These are phyloP conservation scores for Castanospermum australe DNA, from an alignment of 306 rosid genomes.

Conservation along the genomic window DNA sequence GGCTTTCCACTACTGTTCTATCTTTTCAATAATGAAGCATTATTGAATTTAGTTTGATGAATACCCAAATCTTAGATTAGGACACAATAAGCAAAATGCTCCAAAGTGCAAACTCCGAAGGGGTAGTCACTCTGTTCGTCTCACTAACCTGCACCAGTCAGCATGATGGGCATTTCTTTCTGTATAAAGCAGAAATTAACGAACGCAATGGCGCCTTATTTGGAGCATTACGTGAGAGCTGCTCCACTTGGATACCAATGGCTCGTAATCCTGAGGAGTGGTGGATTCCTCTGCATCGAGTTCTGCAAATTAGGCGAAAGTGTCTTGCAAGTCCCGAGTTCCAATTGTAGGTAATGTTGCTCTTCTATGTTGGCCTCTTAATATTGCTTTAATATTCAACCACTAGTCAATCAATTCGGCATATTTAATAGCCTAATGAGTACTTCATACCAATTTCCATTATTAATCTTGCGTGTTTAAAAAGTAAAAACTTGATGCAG, in stretches of 20 bases:
- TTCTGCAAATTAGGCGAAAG: constrained; percentile 44
- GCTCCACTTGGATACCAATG: constrained; percentile 35
- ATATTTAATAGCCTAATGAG: constrained; percentile 19
- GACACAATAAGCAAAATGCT: background rate
- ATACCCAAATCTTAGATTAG: background rate
- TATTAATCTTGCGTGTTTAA: background rate
- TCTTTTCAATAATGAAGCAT: background rate
- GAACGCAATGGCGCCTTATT: background rate
- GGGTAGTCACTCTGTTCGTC: constrained; percentile 1
- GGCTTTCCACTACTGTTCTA: too few relatives aligned
- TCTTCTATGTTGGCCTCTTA: constrained; percentile 15
- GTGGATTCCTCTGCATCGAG: constrained; percentile 63
- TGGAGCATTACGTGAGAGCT: constrained; percentile 25
- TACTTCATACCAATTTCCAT: background rate
- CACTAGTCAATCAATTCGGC: constrained; percentile 7
- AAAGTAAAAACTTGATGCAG: constrained; percentile 12
- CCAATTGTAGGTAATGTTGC: background rate
- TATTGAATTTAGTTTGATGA: background rate
- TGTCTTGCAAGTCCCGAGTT: constrained; percentile 18
- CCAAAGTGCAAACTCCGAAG: constrained; percentile 11
- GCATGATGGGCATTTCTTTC: constrained; percentile 27
- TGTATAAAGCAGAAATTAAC: background rate
- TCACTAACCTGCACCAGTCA: constrained; percentile 21
- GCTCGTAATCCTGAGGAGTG: constrained; percentile 53
- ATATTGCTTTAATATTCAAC: background rate